Evolutionary conservation across 2,329 filamentous ascomycete species (phyloP).

Genomic region (Podosphaera fusca): DNA sequence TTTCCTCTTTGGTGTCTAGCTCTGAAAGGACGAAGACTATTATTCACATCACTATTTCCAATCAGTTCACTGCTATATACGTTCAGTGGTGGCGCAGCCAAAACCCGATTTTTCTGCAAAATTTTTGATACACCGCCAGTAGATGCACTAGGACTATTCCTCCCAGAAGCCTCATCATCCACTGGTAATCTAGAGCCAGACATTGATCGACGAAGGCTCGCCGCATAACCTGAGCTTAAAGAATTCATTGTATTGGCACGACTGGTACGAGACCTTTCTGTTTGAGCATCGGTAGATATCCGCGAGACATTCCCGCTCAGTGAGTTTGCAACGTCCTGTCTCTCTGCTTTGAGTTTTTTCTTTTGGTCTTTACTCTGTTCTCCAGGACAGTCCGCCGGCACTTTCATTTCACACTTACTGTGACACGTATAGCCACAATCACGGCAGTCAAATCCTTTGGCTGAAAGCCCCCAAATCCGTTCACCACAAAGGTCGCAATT

Average conservation of each 20-base stretch:
- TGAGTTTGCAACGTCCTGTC: constrained; percentile 52
- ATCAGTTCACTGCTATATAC: constrained; percentile 53
- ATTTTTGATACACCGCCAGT: constrained; percentile 10
- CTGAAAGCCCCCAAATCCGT: constrained; percentile 87
- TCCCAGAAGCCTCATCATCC: constrained; percentile 25
- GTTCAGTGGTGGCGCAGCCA: constrained; percentile 62
- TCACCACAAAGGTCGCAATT: constrained; percentile 96
- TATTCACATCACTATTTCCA: constrained; percentile 20
- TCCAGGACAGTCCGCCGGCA: constrained; percentile 83
- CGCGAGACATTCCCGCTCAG: constrained; percentile 7
- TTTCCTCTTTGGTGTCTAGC: constrained; percentile 46
- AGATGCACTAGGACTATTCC: constrained; percentile 4
- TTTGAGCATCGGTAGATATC: constrained; percentile 23
- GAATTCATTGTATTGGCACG: constrained; percentile 75
- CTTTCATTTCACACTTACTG: constrained; percentile 98
- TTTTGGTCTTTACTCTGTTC: constrained; percentile 85
- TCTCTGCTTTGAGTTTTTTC: constrained; percentile 74
- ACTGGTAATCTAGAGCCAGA: constrained; percentile 33
- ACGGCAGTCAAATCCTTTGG: constrained; percentile 87
- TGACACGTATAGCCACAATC: constrained; percentile 97
- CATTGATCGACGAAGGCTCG: constrained; percentile 53
- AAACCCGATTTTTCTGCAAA: constrained; percentile 39
- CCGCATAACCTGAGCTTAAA: constrained; percentile 67
- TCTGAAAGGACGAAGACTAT: constrained; percentile 17
- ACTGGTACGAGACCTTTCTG: constrained; percentile 44